phyloP scores from a whole-genome alignment of 805 yeast species.

The Candida verbasci region DNA sequence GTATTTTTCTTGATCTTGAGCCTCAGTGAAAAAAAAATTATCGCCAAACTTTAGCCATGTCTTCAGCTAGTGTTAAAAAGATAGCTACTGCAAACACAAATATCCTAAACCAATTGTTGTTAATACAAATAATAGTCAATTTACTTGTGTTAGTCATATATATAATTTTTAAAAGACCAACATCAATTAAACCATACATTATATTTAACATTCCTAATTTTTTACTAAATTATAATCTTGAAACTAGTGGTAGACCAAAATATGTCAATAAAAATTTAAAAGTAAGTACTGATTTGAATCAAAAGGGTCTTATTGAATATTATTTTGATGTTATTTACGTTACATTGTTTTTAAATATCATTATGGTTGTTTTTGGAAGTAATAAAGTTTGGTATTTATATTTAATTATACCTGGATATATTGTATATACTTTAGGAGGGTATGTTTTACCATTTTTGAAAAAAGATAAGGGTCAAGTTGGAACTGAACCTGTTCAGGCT shows the following conservation, averaged over 20 bases:
- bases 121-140: constrained; percentile 32
- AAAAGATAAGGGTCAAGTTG: constrained; percentile 6
- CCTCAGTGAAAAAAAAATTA: background rate
- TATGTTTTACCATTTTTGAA: constrained; percentile 22
- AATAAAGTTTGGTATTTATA: constrained; percentile 58
- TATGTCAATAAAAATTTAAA: constrained; percentile 40
- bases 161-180: constrained; percentile 42
- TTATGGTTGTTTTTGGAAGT: constrained; percentile 51
- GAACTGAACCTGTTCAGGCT: constrained; percentile 6
- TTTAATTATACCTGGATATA: constrained; percentile 49
- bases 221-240: constrained; percentile 49
- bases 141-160: constrained; percentile 32
- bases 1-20: too few species aligned
- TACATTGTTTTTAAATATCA: constrained; percentile 53
- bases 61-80: constrained; percentile 54
- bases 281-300: constrained; percentile 60
- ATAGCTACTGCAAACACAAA: constrained; percentile 40
- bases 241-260: constrained; percentile 57
- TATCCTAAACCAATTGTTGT: constrained; percentile 36
- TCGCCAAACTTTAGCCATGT: constrained; percentile 35
- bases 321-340: constrained; percentile 66
- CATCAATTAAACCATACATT: constrained; percentile 34
- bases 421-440: constrained; percentile 42
- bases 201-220: constrained; percentile 34
- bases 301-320: constrained; percentile 60